Conservation (phyloP, 23 red algal species). For the Gracilaria caudata region DNA sequence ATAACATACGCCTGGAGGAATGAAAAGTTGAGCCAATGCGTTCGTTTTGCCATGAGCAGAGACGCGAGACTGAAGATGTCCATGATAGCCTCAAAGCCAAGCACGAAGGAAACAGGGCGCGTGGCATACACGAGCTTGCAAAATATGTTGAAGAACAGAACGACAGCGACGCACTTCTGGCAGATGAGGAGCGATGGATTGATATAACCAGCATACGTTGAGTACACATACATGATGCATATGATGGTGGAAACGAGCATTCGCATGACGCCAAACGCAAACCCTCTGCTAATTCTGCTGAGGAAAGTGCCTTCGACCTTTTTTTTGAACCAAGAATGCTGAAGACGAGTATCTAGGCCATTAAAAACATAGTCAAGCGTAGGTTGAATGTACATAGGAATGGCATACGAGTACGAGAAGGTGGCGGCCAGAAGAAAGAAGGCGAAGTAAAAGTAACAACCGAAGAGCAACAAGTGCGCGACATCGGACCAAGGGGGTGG, state of each 20-base stretch:
- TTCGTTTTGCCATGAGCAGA: slow-evolving; percentile 47
- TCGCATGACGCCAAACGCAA: slow-evolving; percentile 46
- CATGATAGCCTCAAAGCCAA: slow-evolving; percentile 38
- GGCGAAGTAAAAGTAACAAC: slow-evolving; percentile 52
- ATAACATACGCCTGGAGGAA: slow-evolving; percentile 81
- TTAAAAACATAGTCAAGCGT: background rate
- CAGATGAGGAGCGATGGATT: slow-evolving; percentile 13
- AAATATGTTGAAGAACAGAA: slow-evolving; percentile 39
- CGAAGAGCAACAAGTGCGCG: slow-evolving; percentile 21
- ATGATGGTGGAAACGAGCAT: slow-evolving; percentile 64
- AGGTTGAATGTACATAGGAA: background rate
- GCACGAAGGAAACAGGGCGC: slow-evolving; percentile 35
- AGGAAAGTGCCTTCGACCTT: slow-evolving; percentile 17
- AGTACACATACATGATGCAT: slow-evolving; percentile 69
- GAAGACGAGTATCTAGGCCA: background rate
- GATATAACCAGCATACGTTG: slow-evolving; percentile 67
- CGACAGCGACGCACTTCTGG: slow-evolving; percentile 29
- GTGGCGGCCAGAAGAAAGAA: slow-evolving; percentile 43
- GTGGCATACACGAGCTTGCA: slow-evolving; percentile 17
- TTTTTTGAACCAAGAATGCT: background rate
- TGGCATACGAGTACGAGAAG: slow-evolving; percentile 14
- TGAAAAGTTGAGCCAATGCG: slow-evolving; percentile 75
- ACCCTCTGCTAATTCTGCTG: background rate
- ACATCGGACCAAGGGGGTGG: slow-evolving; percentile 64
- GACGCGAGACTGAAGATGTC: slow-evolving; percentile 70